Evolutionary conservation across 2,329 filamentous ascomycete species (phyloP), one percentile per base, ranked within the genome.

Genomic region (Aspergillus sp.): DNA sequence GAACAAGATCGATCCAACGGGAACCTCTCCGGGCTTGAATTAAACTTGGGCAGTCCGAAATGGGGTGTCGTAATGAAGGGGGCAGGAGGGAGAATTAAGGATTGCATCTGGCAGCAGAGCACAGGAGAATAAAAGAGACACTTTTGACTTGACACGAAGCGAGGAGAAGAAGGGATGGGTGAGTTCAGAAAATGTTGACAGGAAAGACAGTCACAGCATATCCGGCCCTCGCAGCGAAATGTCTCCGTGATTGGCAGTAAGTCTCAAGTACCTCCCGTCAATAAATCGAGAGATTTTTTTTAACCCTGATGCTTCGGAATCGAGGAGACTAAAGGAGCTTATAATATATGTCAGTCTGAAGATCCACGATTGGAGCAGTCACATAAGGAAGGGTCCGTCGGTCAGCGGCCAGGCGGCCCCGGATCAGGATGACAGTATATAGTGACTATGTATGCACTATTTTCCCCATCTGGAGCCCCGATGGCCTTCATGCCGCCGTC

Each of bases 31-130:
- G 65, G 59, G 54, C 58, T 63, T 44, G 62, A 53, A 51, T 60
- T 57, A 54, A 64, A 67, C 51, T 59, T 58, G 51, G 60, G 54
- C 45, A 63, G 63, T 59, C 65, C 65, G 49, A 69, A 68, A 49
- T 65, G 64, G 52, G 63, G 64, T 52, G 63, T 53, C 38, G 61
- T 57, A 54, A 60, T 58, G 53, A 68, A 62, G 58, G 65, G 65
- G 52, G 65, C 59, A 51, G 62, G 65, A 49, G 65, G 63, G 54
- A 69, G 64, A 55, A 68, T 61, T 61, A 69, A 59, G 59, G 66
- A 68, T 68, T 68, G 66, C 66, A 69, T 69, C 61, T 62, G 65
- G 61, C 47, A 54, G 35, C 20, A 46, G 20, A 39, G 44, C 47
- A 39, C 37, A 39, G 15, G 7, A 10, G 10, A 15, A 39, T 15